Evolutionary conservation across 805 yeast genomes (phyloP).

Genomic region (Candida orba): DNA sequence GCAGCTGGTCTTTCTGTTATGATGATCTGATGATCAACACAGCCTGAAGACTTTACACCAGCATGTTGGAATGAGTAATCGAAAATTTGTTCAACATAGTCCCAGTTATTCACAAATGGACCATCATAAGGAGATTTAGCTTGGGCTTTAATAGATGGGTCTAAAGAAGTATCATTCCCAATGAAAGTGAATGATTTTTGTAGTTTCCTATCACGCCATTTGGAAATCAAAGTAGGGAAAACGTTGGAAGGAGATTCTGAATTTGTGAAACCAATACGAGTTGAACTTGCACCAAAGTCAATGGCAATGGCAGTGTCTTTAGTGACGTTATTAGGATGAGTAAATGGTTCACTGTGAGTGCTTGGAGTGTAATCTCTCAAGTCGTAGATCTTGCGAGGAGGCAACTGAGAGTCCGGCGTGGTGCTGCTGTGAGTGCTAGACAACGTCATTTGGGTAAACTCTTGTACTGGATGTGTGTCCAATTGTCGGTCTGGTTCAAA

Average conservation of each 20-base stretch:
- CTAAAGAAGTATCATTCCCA: constrained; percentile 77
- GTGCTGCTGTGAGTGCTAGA: too few relatives aligned
- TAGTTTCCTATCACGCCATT: constrained; percentile 73
- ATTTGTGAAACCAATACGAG: constrained; percentile 54
- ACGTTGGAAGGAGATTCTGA: constrained; percentile 43
- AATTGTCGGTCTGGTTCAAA: too few relatives aligned
- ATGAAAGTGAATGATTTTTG: constrained; percentile 56
- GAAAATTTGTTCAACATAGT: constrained; percentile 68
- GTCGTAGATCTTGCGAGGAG: constrained; percentile 15
- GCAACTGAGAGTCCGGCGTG: not conserved
- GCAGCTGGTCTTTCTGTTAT: constrained; percentile 74
- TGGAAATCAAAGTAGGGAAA: constrained; percentile 64
- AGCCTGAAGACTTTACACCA: constrained; percentile 46
- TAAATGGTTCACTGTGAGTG: constrained; percentile 37
- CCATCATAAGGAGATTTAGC: constrained; percentile 85
- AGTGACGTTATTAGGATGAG: constrained; percentile 35
- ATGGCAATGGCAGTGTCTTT: constrained; percentile 70
- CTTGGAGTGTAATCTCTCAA: constrained; percentile 16
- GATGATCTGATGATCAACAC: constrained; percentile 72
- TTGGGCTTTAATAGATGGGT: constrained; percentile 58
- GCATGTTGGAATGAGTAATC: constrained; percentile 81
- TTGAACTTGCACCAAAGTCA: constrained; percentile 68
- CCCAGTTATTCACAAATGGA: constrained; percentile 86
- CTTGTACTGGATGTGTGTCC: too few relatives aligned
- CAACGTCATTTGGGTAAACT: not conserved